Conservation (phyloP, 495 filamentous ascomycete species). For the Chlorociboria aeruginascens region DNA sequence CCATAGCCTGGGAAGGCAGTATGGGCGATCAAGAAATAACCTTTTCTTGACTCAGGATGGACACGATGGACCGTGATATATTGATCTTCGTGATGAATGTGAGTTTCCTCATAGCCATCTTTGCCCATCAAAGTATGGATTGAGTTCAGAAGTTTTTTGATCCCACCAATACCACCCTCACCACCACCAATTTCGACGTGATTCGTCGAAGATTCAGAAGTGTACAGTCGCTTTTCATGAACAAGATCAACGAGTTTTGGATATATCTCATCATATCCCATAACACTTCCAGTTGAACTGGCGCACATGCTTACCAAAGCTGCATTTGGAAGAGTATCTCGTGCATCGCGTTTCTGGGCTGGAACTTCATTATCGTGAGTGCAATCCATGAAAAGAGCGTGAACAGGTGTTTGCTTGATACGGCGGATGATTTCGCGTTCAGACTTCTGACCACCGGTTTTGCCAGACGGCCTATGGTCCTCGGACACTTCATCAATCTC, state of each 20-base stretch:
- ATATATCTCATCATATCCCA: conserved; percentile 98
- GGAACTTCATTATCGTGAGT: conserved; percentile 98
- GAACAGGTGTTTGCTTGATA: conserved; percentile 71
- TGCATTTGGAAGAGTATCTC: conserved; percentile 91
- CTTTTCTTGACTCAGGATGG: conserved; percentile 78
- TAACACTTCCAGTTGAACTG: conserved; percentile 85
- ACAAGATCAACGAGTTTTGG: conserved; percentile 86
- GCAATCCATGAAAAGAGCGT: conserved; percentile 97
- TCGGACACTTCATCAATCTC: conserved; percentile 56
- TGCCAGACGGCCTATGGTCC: conserved; percentile 21
- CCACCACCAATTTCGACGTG: conserved; percentile 48
- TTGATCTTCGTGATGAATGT: conserved; percentile 91
- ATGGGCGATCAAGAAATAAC: conserved; percentile 89
- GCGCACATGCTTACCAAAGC: conserved; percentile 93
- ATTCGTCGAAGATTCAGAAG: conserved; percentile 50
- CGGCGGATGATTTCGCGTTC: conserved; percentile 41
- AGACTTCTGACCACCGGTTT: conserved; percentile 4
- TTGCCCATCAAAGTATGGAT: conserved; percentile 91
- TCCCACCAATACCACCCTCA: conserved; percentile 70
- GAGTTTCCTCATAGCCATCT: conserved; percentile 87
- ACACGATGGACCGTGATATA: conserved; percentile 95
- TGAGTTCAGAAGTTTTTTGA: conserved; percentile 84
- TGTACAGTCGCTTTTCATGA: conserved; percentile 70
- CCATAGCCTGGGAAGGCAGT: conserved; percentile 87
- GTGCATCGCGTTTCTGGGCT: conserved; percentile 87